These are phyloP conservation scores for Gnomoniopsis sp. DNA, from an alignment of 2,329 filamentous ascomycete genomes.

Conservation along the genomic window DNA sequence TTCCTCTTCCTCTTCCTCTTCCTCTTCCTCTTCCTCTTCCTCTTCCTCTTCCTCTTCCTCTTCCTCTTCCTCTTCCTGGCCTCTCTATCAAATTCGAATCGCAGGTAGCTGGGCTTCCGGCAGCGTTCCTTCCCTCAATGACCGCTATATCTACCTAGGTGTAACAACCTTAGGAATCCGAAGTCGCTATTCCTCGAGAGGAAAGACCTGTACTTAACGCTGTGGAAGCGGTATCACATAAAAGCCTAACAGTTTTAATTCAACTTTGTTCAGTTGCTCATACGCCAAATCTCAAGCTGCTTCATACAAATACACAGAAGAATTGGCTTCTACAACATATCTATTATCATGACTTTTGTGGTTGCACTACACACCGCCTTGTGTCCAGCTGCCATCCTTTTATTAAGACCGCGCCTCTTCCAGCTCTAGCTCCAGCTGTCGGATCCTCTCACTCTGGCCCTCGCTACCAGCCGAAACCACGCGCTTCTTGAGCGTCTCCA, in stretches of 20 bases:
- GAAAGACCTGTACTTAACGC: no score
- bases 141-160: no score
- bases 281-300: background rate
- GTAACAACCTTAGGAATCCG: no score
- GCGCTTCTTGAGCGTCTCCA: constrained; percentile 78
- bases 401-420: constrained; percentile 57
- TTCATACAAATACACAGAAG: background rate
- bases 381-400: no score
- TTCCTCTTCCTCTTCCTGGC: no score
- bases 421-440: constrained; percentile 64
- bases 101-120: no score
- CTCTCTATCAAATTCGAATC: no score
- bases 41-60: no score
- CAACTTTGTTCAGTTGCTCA: background rate
- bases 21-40: no score
- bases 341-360: background rate
- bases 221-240: background rate
- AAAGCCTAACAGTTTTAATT: background rate
- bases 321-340: background rate
- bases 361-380: background rate
- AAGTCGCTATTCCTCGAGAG: no score
- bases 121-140: no score
- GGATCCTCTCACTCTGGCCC: constrained; percentile 65
- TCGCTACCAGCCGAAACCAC: constrained; percentile 53
- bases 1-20: no score